phyloP scores from a whole-genome alignment of 1,139 yeast species.

The Schizosaccharomyces versatilis region DNA sequence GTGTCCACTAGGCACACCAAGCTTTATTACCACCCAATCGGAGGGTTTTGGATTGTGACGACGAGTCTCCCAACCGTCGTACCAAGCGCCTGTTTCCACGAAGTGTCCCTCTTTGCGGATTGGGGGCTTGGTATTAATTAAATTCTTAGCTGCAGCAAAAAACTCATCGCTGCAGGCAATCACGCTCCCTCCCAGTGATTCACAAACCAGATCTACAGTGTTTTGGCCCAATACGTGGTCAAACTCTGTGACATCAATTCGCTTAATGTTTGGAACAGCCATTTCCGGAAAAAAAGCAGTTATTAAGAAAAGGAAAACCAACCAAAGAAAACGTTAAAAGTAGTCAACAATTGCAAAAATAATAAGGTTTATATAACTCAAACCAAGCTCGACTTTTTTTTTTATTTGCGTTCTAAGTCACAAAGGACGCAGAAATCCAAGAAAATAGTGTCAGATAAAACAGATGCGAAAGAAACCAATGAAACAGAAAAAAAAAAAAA shows the following conservation, averaged over 20 bases:
- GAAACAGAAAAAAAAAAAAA: no score
- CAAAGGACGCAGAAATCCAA: not conserved
- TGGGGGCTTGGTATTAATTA: conserved; percentile 60
- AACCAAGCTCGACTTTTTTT: not conserved
- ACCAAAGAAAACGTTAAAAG: not conserved
- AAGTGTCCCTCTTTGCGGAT: conserved; percentile 24
- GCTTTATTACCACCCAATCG: conserved; percentile 63
- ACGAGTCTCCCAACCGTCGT: conserved; percentile 60
- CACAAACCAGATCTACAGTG: conserved; percentile 46
- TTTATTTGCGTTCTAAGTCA: not conserved
- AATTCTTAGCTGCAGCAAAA: conserved; percentile 84
- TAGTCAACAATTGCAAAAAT: not conserved
- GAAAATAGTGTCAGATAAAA: no score
- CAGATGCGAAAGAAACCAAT: no score
- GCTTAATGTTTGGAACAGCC: not conserved
- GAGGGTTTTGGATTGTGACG: conserved; percentile 67
- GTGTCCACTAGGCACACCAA: conserved; percentile 68
- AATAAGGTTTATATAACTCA: not conserved
- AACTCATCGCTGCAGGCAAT: conserved; percentile 62
- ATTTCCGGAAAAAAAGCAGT: not conserved
- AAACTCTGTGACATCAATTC: not conserved
- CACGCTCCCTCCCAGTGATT: conserved; percentile 58
- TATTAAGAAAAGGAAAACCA: not conserved
- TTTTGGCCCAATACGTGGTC: not conserved
- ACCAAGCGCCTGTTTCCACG: conserved; percentile 11